Evolutionary conservation across 768 basidiomycete species (phyloP), one percentile per base, ranked within the genome.

Genomic region (Lactarius trivialis): DNA sequence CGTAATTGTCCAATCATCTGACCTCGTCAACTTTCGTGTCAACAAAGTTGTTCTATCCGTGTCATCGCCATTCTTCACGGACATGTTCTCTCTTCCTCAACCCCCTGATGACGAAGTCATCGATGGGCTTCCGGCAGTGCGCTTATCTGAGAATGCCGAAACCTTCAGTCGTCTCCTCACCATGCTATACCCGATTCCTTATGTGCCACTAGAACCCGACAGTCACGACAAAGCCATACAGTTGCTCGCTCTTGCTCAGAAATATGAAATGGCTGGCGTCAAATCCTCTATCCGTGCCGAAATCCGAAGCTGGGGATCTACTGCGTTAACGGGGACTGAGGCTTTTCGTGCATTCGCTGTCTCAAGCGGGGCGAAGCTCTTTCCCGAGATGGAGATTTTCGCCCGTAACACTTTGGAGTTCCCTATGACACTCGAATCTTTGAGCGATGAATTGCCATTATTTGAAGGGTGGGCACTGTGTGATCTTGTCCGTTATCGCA

Each of bases 251-350:
- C 68, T 66, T 1, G 66, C 65, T 6, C 15, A 41, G 26, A 72
- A 72, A 58, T 72, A 69, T 58, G 57, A 68, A 7, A 67, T 72
- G 61, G 37, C 36, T 17, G 49, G 36, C 56, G 43, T 63, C 34
- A n/a, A 30, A n/a, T 26, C 28, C 50, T 19, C 24, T 2, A 32
- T 51, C 15, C 50, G 50, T 28, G 4, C 50, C 28, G 6, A 7
- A 4, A 49, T 61, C 37, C 5, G 17, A 37, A 15, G 14, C 15
- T 1, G 37, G 15, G 15, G 37, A 17, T 15, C 37, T 17, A 37
- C 21, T 33, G 19, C n/a, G 50, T 4, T 8, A 30, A 55, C 60
- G 59, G 28, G 41, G 57, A 5, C 14, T 33, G 11, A 60, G 33
- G 60, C 66, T 15, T 37, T 15, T 17, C 37, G 37, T 17, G 14